Evolutionary conservation across 169 alveolate genomes (phyloP).

Genomic region (Plasmodium gallinaceum): DNA sequence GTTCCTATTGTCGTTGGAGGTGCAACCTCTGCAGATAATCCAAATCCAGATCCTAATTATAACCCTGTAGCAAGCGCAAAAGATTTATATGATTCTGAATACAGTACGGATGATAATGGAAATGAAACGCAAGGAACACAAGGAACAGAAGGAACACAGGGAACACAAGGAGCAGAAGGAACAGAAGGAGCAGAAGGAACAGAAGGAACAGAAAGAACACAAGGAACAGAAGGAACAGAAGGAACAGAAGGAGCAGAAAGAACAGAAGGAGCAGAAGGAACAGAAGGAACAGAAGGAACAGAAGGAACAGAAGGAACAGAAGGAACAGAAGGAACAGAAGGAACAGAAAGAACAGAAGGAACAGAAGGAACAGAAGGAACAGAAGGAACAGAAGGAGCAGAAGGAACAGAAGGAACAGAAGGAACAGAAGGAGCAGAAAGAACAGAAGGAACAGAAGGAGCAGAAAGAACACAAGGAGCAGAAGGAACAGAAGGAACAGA

Average conservation of each 20-base stretch:
- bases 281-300: no score
- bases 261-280: no score
- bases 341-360: no score
- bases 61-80: no score
- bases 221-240: neutral
- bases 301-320: no score
- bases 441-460: neutral
- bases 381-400: neutral
- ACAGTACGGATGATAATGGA: neutral
- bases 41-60: no score
- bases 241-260: neutral
- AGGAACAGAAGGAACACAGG: neutral
- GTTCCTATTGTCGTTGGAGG: no score
- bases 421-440: neutral
- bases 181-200: no score
- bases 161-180: neutral
- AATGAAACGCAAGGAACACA: neutral
- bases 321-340: no score
- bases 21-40: neutral
- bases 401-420: no score
- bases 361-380: constrained; percentile 13
- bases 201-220: neutral
- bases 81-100: no score
- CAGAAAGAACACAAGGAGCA: neutral
- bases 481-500: no score